A percentile compares a stretch with the other conserved stretches of the same genome.
phyloP scores from a whole-genome alignment of 176 grass and related monocot species.

The Metroxylon sagu region DNA sequence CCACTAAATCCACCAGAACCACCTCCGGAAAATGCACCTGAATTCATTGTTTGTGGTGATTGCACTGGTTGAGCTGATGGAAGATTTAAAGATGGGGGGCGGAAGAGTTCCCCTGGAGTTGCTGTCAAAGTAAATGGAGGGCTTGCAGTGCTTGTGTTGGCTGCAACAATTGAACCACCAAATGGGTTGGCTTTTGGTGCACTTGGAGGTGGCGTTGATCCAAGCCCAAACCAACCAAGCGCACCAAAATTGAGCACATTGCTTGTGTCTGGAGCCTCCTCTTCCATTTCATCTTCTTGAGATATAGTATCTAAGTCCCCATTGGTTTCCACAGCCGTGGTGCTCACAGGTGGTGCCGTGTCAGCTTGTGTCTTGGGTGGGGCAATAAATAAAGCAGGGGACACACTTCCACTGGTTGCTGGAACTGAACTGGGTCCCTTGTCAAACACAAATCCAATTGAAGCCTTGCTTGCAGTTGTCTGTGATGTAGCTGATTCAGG shows the following conservation, averaged over 20 bases:
- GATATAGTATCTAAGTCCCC: slow-evolving; percentile 25
- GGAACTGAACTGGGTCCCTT: slow-evolving; percentile 33
- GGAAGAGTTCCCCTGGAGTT: slow-evolving; percentile 65
- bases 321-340: slow-evolving; percentile 36
- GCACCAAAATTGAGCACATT: slow-evolving; percentile 54
- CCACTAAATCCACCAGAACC: slow-evolving; percentile 60
- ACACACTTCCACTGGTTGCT: slow-evolving; percentile 13
- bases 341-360: slow-evolving; percentile 15
- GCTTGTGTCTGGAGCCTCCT: slow-evolving; percentile 51
- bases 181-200: slow-evolving; percentile 80
- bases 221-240: slow-evolving; percentile 80
- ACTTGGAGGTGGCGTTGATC: slow-evolving; percentile 43
- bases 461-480: slow-evolving; percentile 22
- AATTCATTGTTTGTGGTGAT: slow-evolving; percentile 45
- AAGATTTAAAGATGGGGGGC: slow-evolving; percentile 64
- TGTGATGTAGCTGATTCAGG: slow-evolving; percentile 34
- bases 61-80: slow-evolving; percentile 62
- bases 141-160: slow-evolving; percentile 33
- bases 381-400: slow-evolving; percentile 2
- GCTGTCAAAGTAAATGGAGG: slow-evolving; percentile 46
- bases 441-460: slow-evolving; percentile 18
- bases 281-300: slow-evolving; percentile 97
- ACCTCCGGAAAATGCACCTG: slow-evolving; percentile 47
- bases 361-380: slow-evolving; percentile 16
- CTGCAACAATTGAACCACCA: slow-evolving; percentile 49